Evolutionary conservation across 257 asterid genomes (phyloP), one percentile per base, ranked within the genome.

Genomic region (Solanum pennellii): DNA sequence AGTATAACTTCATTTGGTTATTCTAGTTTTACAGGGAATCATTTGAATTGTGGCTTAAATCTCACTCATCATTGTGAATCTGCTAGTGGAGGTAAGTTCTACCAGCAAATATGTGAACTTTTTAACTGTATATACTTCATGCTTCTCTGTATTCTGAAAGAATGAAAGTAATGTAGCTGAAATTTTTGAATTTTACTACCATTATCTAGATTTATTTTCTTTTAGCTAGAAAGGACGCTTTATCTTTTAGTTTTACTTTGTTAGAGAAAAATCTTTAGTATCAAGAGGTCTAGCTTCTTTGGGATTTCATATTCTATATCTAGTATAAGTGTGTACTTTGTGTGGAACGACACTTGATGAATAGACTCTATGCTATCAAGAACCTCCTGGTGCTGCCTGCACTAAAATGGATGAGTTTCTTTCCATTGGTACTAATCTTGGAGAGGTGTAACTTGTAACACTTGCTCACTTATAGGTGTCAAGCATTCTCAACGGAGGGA

Each of bases 11-110:
- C 33, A 9, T 84, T 39, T 56, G 68, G 85, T 75, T 86, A 85
- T 92, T 89, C 89, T 94, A 95, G 99, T 93, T 97, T 97, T 92
- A 89, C 99, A 84, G 98, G 98, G 86, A 97, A 97, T 92, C 92
- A 71, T 60, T 88, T 97, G 90, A 92, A 91, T 71, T 97, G 99
- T 85, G 98, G 98, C 75, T 25, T 80, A 88, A 94, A 90, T 87
- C 85, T 79, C 47, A 83, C 89, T 42, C 94, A 88, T 62, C 86
- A 3, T 27, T 97, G 98, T 89, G 98, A 88, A 77, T 91, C 94
- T 75, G 89, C 88, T 45, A 90, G 74, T 87, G 98, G 92, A 93
- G 98, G 98, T 97, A 91, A 84, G 45, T 75, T 71, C 25, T 27
- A 45, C 65, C 21, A 47, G 65, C 68, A 80, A 80, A 45, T 80